Percentiles rank a stretch among this genome's conserved stretches.
phyloP scores from a whole-genome alignment of 2,329 filamentous ascomycete genomes.

The Coleophoma cylindrospora region DNA sequence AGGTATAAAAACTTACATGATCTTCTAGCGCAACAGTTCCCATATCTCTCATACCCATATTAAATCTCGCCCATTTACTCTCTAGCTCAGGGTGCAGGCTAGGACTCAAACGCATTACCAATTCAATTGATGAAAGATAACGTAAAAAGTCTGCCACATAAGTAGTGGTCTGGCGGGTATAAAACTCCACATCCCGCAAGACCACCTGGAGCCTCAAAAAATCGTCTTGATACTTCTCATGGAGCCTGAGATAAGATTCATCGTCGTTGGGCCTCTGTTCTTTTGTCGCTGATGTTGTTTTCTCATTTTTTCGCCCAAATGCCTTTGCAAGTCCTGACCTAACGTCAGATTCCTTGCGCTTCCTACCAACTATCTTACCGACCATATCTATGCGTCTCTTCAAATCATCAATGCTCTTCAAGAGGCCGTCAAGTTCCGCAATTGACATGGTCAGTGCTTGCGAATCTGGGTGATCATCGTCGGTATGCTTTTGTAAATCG shows the following conservation, averaged over 20 bases:
- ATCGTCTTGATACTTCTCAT: slow-evolving; percentile 86
- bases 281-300: slow-evolving; percentile 61
- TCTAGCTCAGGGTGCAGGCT: slow-evolving; percentile 79
- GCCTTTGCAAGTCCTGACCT: slow-evolving; percentile 80
- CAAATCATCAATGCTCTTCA: slow-evolving; percentile 86
- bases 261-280: slow-evolving; percentile 67
- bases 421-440: slow-evolving; percentile 55
- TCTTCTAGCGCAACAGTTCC: slow-evolving; percentile 78
- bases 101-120: slow-evolving; percentile 72
- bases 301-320: slow-evolving; percentile 66
- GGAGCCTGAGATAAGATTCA: slow-evolving; percentile 70
- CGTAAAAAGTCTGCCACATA: slow-evolving; percentile 78
- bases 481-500: slow-evolving; percentile 74
- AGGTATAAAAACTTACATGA: slow-evolving; percentile 55
- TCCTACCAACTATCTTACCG: slow-evolving; percentile 77
- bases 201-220: slow-evolving; percentile 91
- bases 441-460: slow-evolving; percentile 52
- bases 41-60: slow-evolving; percentile 80
- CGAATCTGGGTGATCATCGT: slow-evolving; percentile 78
- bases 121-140: slow-evolving; percentile 76
- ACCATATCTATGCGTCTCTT: slow-evolving; percentile 94
- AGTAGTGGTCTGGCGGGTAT: slow-evolving; percentile 74
- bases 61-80: slow-evolving; percentile 91
- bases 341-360: slow-evolving; percentile 85
- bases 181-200: slow-evolving; percentile 81